These are phyloP conservation scores for Botryobasidium botryosum DNA, from an alignment of 768 basidiomycete species.

Conservation along the genomic window DNA sequence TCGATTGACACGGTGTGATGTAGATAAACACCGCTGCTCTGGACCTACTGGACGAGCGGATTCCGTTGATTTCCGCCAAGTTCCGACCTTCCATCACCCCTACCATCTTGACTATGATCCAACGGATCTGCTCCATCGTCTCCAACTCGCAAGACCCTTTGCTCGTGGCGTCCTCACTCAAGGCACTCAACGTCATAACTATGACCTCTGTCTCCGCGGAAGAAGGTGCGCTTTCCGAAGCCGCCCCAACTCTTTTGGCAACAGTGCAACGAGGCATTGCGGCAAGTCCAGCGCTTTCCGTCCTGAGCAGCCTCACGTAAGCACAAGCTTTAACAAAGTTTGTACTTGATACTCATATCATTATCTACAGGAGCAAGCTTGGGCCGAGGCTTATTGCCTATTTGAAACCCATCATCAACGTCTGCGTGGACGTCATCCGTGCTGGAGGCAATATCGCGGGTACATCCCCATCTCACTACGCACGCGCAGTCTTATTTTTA, in stretches of 20 bases:
- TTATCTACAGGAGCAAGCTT: slow-evolving; percentile 40
- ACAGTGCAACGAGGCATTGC: too few relatives aligned
- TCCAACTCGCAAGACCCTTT: background rate
- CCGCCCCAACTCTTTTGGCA: slow-evolving; percentile 41
- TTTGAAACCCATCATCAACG: slow-evolving; percentile 52
- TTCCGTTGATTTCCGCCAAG: slow-evolving; percentile 39
- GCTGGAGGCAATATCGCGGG: too few relatives aligned
- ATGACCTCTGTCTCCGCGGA: slow-evolving; percentile 44
- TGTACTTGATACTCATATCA: slow-evolving; percentile 9
- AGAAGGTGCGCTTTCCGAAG: slow-evolving; percentile 40
- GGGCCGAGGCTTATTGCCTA: slow-evolving; percentile 81
- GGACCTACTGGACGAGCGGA: slow-evolving; percentile 45
- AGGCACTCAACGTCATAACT: slow-evolving; percentile 42
- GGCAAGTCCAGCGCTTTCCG: slow-evolving; percentile 40
- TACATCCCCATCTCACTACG: slow-evolving; percentile 18
- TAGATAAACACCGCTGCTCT: slow-evolving; percentile 56
- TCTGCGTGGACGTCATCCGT: too few relatives aligned
- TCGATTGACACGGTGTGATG: background rate
- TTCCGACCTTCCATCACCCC: slow-evolving; percentile 35
- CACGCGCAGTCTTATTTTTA: slow-evolving; percentile 33
- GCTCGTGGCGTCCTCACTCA: slow-evolving; percentile 2
- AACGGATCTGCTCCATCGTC: slow-evolving; percentile 20
- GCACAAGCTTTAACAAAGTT: slow-evolving; percentile 15
- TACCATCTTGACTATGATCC: slow-evolving; percentile 36
- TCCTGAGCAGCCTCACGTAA: slow-evolving; percentile 46